Conservation (phyloP, 2,329 filamentous ascomycete species). For the Graphium sp. region DNA sequence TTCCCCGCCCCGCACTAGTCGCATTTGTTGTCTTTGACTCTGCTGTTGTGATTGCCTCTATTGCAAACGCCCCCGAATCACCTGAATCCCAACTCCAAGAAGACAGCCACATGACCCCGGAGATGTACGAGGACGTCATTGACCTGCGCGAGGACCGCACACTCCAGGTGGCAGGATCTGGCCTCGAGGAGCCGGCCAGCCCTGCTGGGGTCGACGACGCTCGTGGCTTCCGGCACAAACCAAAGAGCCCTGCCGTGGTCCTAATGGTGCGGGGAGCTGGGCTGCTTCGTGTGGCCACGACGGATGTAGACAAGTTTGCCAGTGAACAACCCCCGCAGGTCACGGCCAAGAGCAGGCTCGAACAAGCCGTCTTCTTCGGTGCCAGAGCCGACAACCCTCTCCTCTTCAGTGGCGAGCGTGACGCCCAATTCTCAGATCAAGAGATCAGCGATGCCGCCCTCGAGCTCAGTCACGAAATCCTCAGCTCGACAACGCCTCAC, state of each 20-base stretch:
- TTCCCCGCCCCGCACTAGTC: constrained; percentile 64
- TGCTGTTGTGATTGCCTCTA: constrained; percentile 61
- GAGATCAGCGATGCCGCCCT: constrained; percentile 67
- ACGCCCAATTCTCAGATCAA: constrained; percentile 46
- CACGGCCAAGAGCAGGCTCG: constrained; percentile 75
- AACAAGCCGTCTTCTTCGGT: constrained; percentile 90
- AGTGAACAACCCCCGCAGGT: constrained; percentile 43
- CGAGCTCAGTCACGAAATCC: constrained; percentile 63
- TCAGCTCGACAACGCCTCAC: constrained; percentile 60
- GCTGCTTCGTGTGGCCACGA: constrained; percentile 39
- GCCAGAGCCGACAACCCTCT: constrained; percentile 69
- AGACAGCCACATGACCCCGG: constrained; percentile 43
- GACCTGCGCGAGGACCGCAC: constrained; percentile 54
- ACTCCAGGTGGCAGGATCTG: constrained; percentile 46
- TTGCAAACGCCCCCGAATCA: constrained; percentile 48
- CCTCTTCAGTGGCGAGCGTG: constrained; percentile 56
- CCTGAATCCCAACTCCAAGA: constrained; percentile 61
- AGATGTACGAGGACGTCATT: constrained; percentile 73
- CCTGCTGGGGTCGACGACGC: constrained; percentile 22
- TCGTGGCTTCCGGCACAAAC: constrained; percentile 29
- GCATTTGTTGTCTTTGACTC: constrained; percentile 70
- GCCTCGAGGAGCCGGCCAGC: constrained; percentile 39
- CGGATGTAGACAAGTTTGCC: constrained; percentile 41
- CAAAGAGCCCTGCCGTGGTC: constrained; percentile 45
- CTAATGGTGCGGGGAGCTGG: constrained; percentile 47